Base-by-base conservation (phyloP, 305 asterid genomes). In the Fraxinus platypoda region DNA sequence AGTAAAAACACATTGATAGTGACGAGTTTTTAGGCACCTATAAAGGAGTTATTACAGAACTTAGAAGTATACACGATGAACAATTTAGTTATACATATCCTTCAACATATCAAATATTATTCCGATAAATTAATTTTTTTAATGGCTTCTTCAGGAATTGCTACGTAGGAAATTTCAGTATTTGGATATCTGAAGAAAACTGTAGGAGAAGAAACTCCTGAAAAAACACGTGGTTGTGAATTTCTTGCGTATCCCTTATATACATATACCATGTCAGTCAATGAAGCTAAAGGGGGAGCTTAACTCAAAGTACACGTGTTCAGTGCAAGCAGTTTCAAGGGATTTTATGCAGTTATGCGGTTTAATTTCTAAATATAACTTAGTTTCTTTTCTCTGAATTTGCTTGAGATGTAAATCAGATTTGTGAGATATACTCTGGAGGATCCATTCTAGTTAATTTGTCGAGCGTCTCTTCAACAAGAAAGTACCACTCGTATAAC, bases 321-420 rank as follows among this genome's bases (percentile, higher is more conserved):
- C 71, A 38, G 59, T 75, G 83, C 78, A 81, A 77, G 82, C 87
- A 77, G 85, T 75, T 81, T 81, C 84, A 68, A 78, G 83, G 89
- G 88, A 74, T 88, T 85, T 87, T 88, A 85, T 84, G 74, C 82
- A 86, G 86, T 89, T 82, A 84, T 85, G 89, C 87, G 85, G 88
- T 86, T 84, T 86, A 86, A 80, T 85, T 87, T 82, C 86, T 77
- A 62, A 77, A 82, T 80, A 87, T 84, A 87, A 88, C 84, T 81
- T 89, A 88, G 92, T 91, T 79, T 88, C 86, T 70, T 73, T 64
- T 81, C 79, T 71, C 85, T 84, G 57, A 25, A 83, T 87, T 89
- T 84, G 88, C 80, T 89, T 85, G 91, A 90, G 93, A 87, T 87
- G 95, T 88, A 87, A 84, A 90, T 87, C 89, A 86, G 89, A 83